These are phyloP conservation scores for Crithidia acanthocephali DNA, from an alignment of 208 protist species.

Conservation along the genomic window DNA sequence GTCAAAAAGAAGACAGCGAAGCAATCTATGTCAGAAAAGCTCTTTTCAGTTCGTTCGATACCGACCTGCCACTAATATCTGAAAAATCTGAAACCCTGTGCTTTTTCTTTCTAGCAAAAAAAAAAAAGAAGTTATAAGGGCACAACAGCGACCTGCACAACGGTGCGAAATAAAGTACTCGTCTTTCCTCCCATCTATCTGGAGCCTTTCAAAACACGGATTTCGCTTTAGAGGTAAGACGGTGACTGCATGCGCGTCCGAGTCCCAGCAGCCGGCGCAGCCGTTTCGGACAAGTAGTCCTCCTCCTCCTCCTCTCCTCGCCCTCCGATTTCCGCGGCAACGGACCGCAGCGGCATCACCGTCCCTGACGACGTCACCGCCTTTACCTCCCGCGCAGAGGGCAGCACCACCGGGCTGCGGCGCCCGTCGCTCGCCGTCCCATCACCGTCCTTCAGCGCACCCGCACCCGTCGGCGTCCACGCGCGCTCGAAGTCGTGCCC, in stretches of 20 bases:
- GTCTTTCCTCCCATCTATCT: too few species aligned
- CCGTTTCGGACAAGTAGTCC: slow-evolving; percentile 17
- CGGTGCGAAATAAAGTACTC: too few species aligned
- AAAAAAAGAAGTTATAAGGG: too few species aligned
- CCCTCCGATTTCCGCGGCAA: neutral
- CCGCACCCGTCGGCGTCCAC: neutral
- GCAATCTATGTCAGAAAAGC: too few species aligned
- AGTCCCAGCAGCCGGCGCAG: slow-evolving; percentile 25
- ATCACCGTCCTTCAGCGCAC: neutral
- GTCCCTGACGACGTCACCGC: neutral
- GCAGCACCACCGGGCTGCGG: slow-evolving; percentile 4
- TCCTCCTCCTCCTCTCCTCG: slow-evolving; percentile 7
- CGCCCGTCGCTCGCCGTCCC: neutral
- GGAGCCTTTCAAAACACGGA: too few species aligned
- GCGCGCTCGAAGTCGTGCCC: slow-evolving; percentile 21
- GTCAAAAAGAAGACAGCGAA: too few species aligned
- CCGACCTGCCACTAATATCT: too few species aligned
- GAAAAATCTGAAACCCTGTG: too few species aligned
- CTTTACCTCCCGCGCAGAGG: neutral
- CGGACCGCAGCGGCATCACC: slow-evolving; percentile 15
- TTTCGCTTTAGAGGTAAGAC: neutral
- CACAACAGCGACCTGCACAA: too few species aligned
- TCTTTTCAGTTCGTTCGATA: too few species aligned
- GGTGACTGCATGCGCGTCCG: slow-evolving; percentile 42
- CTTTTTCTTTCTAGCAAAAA: too few species aligned